Evolutionary conservation across 192 early-diverging fungal genomes (phyloP), one percentile per base, ranked within the genome.

Genomic region (Backusella mclennaniae): DNA sequence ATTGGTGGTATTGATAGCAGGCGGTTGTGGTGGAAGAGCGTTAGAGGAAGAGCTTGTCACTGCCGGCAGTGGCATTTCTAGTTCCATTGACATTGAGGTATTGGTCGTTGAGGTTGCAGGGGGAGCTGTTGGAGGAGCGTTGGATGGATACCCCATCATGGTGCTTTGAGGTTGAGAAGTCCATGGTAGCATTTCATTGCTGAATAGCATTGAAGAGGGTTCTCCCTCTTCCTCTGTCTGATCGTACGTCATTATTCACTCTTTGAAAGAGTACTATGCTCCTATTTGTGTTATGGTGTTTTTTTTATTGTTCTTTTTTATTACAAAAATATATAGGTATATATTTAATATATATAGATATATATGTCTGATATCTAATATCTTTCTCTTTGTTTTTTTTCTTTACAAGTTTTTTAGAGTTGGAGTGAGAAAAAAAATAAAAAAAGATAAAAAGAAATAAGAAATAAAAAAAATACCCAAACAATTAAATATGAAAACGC

Each of bases 101-200:
- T 63, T 63, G 56, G 56, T 63, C 2, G 56, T 63, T 63, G 56
- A 29, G 26, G 56, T 63, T 12, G 56, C 7, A 63, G 56, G 21
- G 56, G 21, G 21, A 14, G 56, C 23, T 3, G 56, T 29, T 63
- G 56, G 56, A 63, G 56, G 56, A n/a, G 23, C 23, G n/a, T 63
- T 63, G 23, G 56, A 63, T 63, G 56, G 23, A 63, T 63, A 63
- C 9, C 56, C 56, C 56, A 63, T 63, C 56, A 63, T 63, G 8
- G 56, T 63, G 23, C 23, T 63, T 63, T 63, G 56, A 12, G 56
- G 23, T 29, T 63, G 56, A 63, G 70, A 49, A 44, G 70, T 36
- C 70, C 70, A 71, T 23, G 39, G 42, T 49, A 71, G 49, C 15
- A 71, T 44, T 46, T 71, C 70, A 71, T 71, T 71, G 29, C 49